A percentile compares a stretch with the other conserved stretches of the same genome.
Conservation (phyloP, 768 basidiomycete species). For the Boletus coccyginus region DNA sequence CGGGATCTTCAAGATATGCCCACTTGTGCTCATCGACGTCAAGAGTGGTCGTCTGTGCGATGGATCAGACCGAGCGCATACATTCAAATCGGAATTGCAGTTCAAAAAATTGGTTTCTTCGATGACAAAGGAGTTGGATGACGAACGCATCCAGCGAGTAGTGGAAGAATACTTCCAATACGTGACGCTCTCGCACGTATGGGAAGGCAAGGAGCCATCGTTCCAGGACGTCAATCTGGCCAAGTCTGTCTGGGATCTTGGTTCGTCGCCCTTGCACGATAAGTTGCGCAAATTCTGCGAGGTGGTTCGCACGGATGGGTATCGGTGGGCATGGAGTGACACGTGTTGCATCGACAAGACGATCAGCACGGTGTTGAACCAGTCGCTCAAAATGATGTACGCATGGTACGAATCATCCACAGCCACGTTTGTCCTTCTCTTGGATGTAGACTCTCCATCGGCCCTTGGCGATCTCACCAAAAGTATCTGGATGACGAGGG, state of each 20-base stretch:
- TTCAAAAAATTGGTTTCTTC: slow-evolving; percentile 9
- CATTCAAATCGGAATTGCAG: neutral
- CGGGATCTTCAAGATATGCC: neutral
- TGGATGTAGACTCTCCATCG: neutral
- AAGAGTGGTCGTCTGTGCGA: slow-evolving; percentile 1
- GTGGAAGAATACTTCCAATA: slow-evolving; percentile 7
- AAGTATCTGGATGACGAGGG: slow-evolving; percentile 9
- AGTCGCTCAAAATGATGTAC: slow-evolving; percentile 14
- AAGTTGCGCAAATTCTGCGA: slow-evolving; percentile 11
- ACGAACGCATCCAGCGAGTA: neutral
- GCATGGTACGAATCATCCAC: slow-evolving; percentile 10
- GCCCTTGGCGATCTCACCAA: neutral
- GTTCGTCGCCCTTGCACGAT: neutral
- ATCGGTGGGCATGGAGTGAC: slow-evolving; percentile 15
- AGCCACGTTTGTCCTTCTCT: slow-evolving; percentile 1
- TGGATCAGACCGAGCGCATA: neutral
- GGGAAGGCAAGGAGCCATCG: slow-evolving; percentile 9
- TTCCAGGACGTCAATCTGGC: slow-evolving; percentile 5
- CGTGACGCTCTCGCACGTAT: slow-evolving; percentile 13
- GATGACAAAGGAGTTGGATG: slow-evolving; percentile 4
- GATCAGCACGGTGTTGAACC: neutral
- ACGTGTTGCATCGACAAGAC: slow-evolving; percentile 14
- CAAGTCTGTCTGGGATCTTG: slow-evolving; percentile 5
- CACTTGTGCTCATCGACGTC: neutral
- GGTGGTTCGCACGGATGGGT: slow-evolving; percentile 1